phyloP scores from a whole-genome alignment of 2,329 filamentous ascomycete genomes.

The Fusarium ramigenum region DNA sequence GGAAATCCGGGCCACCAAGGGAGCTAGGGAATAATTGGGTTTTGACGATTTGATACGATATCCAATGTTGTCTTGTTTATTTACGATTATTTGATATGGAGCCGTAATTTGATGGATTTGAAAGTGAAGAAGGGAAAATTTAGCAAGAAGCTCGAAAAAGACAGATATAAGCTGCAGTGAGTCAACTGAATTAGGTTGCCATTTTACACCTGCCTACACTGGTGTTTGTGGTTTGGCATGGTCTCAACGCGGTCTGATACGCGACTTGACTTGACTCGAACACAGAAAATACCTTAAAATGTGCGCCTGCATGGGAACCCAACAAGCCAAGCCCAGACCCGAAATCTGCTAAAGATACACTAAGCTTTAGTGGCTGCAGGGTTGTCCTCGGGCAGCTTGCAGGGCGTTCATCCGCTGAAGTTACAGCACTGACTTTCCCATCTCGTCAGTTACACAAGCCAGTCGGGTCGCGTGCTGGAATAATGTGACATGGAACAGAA shows the following conservation, averaged over 20 bases:
- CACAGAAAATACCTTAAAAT: conserved; percentile 23
- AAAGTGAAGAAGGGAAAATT: neutral
- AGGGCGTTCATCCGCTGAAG: conserved; percentile 22
- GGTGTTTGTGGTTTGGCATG: conserved; percentile 13
- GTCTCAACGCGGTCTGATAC: conserved; percentile 31
- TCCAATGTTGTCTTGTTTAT: conserved; percentile 27
- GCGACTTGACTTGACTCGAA: conserved; percentile 25
- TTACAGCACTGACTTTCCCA: neutral
- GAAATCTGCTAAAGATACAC: conserved; percentile 28
- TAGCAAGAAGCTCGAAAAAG: neutral
- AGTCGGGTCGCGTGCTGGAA: conserved; percentile 7
- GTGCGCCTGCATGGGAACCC: conserved; percentile 5
- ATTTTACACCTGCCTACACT: conserved; percentile 2
- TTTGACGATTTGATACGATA: conserved; percentile 23
- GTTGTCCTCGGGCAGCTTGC: neutral
- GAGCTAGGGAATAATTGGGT: conserved; percentile 32
- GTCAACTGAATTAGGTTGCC: neutral
- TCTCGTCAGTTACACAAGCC: neutral
- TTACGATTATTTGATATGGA: neutral
- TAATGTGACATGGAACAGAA: neutral
- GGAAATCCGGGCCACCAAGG: conserved; percentile 34
- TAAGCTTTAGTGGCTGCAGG: conserved; percentile 31
- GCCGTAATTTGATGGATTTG: neutral
- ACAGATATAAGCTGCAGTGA: neutral
- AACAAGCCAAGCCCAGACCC: neutral